Conservation (phyloP, 2,329 filamentous ascomycete genomes). For the Tolypocladium amazonense region DNA sequence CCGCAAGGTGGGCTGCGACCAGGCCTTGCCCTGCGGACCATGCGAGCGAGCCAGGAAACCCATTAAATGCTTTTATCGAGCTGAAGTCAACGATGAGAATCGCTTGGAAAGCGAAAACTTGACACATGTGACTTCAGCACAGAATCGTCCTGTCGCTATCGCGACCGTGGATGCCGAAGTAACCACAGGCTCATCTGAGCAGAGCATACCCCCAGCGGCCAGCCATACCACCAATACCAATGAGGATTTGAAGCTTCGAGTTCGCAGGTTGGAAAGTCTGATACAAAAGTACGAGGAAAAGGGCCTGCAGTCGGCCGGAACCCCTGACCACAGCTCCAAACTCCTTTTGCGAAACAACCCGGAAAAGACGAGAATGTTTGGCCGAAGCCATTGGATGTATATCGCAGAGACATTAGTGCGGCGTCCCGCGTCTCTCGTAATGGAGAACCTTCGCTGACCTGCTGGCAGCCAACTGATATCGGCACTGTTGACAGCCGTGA, state of each 20-base stretch:
- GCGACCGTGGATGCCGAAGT: background rate
- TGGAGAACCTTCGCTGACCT: no score
- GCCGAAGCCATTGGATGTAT: background rate
- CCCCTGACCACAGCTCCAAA: background rate
- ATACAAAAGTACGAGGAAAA: background rate
- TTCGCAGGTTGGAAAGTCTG: background rate
- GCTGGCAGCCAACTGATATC: no score
- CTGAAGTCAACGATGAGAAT: background rate
- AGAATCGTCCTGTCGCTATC: background rate
- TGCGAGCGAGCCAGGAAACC: background rate
- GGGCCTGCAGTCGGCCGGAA: background rate
- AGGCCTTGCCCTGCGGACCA: background rate
- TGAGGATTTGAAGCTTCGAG: background rate
- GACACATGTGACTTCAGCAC: background rate
- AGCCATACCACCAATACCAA: background rate
- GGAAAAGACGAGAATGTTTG: background rate
- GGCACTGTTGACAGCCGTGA: background rate
- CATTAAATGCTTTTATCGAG: background rate
- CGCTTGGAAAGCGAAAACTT: background rate
- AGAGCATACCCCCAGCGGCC: background rate
- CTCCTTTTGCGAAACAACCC: background rate
- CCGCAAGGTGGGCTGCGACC: conserved; percentile 2
- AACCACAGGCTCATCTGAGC: background rate
- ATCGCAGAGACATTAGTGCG: background rate
- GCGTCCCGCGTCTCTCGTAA: background rate